These are phyloP conservation scores for Fusarium equiseti DNA, from an alignment of 2,329 filamentous ascomycete genomes.

Conservation along the genomic window DNA sequence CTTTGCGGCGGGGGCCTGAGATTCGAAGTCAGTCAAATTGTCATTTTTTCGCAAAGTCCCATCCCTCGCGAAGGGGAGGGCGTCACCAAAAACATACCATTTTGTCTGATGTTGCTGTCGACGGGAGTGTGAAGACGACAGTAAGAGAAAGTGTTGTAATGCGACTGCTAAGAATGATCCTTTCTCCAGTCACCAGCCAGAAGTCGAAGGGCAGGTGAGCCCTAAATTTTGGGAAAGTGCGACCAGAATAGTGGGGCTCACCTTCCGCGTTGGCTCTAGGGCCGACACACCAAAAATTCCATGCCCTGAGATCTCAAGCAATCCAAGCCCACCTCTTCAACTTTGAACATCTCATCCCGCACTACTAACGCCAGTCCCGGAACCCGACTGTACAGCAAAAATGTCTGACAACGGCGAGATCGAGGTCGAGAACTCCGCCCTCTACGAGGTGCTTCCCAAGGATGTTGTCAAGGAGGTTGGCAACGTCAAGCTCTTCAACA, in stretches of 20 bases:
- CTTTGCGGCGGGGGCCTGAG: slow-evolving; percentile 60
- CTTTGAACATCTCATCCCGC: slow-evolving; percentile 48
- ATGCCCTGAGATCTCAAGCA: slow-evolving; percentile 14
- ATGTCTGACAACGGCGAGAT: slow-evolving; percentile 98
- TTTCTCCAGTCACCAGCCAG: slow-evolving; percentile 39
- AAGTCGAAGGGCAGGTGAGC: slow-evolving; percentile 50
- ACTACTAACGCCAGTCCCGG: slow-evolving; percentile 55
- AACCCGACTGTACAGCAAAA: slow-evolving; percentile 62
- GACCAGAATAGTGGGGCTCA: slow-evolving; percentile 6
- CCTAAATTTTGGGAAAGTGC: slow-evolving; percentile 29
- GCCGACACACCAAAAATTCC: slow-evolving; percentile 15
- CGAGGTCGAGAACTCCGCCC: slow-evolving; percentile 84
- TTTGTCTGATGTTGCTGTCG: slow-evolving; percentile 59
- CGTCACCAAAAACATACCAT: slow-evolving; percentile 54
- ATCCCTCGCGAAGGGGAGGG: neutral
- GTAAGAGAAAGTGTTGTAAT: slow-evolving; percentile 51
- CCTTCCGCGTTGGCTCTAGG: neutral
- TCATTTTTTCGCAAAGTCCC: slow-evolving; percentile 23
- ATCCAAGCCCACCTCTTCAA: slow-evolving; percentile 29
- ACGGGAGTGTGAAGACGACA: slow-evolving; percentile 36
- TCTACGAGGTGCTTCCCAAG: slow-evolving; percentile 89
- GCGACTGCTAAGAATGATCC: slow-evolving; percentile 32
- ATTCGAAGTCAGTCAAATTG: slow-evolving; percentile 40
- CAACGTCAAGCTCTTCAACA: slow-evolving; percentile 97
- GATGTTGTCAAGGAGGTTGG: slow-evolving; percentile 90